Evolutionary conservation across 345 rosid genomes (phyloP).

Genomic region (Theobroma cacao): DNA sequence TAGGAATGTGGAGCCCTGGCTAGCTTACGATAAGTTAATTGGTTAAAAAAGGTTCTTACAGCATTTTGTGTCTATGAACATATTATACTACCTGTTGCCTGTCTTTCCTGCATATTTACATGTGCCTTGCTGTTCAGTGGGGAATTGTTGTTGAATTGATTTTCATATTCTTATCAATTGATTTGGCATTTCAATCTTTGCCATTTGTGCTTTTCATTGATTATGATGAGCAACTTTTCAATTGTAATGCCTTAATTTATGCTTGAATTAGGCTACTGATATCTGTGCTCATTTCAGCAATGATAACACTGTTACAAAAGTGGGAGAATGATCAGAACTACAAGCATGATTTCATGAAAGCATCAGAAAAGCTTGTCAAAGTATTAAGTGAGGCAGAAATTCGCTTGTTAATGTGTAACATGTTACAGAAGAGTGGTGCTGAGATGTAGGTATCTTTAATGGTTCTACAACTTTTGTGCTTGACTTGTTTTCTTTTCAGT

Average conservation of each 20-base stretch:
- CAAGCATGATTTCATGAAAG: constrained; percentile 38
- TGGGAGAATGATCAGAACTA: constrained; percentile 30
- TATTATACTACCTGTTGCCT: neutral
- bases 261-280: constrained; percentile 15
- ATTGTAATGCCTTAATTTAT: neutral
- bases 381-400: constrained; percentile 58
- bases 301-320: constrained; percentile 52
- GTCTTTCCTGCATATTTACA: neutral
- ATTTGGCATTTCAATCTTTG: neutral
- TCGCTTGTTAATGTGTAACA: constrained; percentile 43
- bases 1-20: neutral
- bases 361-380: constrained; percentile 61
- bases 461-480: neutral
- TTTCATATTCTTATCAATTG: neutral
- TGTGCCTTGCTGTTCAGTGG: neutral
- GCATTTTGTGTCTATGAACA: neutral
- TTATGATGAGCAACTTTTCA: neutral
- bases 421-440: constrained; percentile 50
- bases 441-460: constrained; percentile 45
- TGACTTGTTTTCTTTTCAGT: neutral
- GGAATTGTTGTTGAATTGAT: neutral
- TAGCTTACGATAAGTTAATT: neutral
- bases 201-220: neutral
- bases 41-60: neutral
- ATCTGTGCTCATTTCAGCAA: constrained; percentile 45